Conservation (phyloP, 2,329 filamentous ascomycete genomes). For the Microcyclospora tardicrescens region DNA sequence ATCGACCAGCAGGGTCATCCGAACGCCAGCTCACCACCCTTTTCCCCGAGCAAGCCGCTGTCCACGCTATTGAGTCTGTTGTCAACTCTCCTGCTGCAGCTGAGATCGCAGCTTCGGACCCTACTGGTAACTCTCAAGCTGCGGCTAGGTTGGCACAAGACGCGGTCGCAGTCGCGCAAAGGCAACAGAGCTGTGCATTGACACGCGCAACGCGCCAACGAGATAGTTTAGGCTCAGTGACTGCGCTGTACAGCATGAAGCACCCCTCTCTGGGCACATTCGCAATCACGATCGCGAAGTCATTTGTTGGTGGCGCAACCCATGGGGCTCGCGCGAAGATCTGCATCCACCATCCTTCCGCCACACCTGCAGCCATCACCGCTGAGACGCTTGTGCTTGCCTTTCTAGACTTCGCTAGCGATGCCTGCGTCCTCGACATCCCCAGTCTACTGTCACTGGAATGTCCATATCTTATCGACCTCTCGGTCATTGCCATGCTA, state of each 20-base stretch:
- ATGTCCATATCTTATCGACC: constrained; percentile 35
- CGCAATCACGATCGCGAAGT: constrained; percentile 29
- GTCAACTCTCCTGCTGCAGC: constrained; percentile 33
- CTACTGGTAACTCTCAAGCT: constrained; percentile 49
- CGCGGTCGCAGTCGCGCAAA: constrained; percentile 48
- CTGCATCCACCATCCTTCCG: constrained; percentile 26
- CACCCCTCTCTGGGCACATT: constrained; percentile 34
- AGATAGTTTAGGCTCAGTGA: constrained; percentile 13
- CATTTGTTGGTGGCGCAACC: constrained; percentile 5
- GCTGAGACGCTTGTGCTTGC: constrained; percentile 29
- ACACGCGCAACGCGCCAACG: constrained; percentile 42
- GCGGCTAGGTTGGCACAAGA: constrained; percentile 48
- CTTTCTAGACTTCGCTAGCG: constrained; percentile 31
- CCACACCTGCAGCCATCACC: constrained; percentile 27
- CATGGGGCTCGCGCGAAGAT: constrained; percentile 17
- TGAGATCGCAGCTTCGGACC: constrained; percentile 53
- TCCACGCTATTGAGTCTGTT: constrained; percentile 32
- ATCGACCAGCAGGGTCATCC: constrained; percentile 1
- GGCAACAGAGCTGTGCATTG: constrained; percentile 56
- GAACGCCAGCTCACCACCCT: constrained; percentile 13
- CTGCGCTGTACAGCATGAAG: constrained; percentile 31
- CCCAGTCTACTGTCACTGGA: constrained; percentile 30
- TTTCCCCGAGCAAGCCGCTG: constrained; percentile 35
- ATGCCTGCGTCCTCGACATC: constrained; percentile 31
- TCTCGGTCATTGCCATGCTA: constrained; percentile 29